Conservation (phyloP, 1,284 basidiomycete species). For the Cryptococcus sp. region DNA sequence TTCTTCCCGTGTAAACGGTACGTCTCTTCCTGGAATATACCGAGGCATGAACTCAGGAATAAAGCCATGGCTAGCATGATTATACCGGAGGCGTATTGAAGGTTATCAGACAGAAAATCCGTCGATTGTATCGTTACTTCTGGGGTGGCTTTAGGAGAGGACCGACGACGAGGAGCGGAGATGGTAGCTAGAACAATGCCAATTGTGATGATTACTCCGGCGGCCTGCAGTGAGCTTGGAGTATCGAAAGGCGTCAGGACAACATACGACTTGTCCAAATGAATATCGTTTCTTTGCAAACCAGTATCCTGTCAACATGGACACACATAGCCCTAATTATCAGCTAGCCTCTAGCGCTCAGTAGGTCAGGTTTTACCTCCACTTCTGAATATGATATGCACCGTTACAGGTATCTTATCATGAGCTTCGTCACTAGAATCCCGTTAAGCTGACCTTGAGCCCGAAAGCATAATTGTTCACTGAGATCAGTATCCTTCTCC, state of each 20-base stretch:
- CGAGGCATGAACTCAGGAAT: constrained; percentile 74
- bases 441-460: constrained; percentile 46
- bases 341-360: not conserved
- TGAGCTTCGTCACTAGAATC: constrained; percentile 4
- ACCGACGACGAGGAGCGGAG: constrained; percentile 54
- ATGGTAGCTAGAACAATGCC: constrained; percentile 82
- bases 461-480: constrained; percentile 90
- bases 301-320: constrained; percentile 46
- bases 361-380: constrained; percentile 67
- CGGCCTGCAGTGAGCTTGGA: constrained; percentile 38
- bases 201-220: constrained; percentile 71
- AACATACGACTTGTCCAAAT: constrained; percentile 55
- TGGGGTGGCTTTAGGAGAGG: not conserved
- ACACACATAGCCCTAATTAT: constrained; percentile 44
- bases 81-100: constrained; percentile 66
- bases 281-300: constrained; percentile 60
- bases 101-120: constrained; percentile 8
- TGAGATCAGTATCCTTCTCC: too few relatives aligned
- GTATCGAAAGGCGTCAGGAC: not conserved
- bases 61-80: constrained; percentile 69
- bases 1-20: constrained; percentile 63
- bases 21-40: constrained; percentile 79
- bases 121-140: not conserved
- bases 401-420: constrained; percentile 73
- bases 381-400: constrained; percentile 92